Conservation (phyloP, 2,329 filamentous ascomycete species). For the Pyrenophora teres region DNA sequence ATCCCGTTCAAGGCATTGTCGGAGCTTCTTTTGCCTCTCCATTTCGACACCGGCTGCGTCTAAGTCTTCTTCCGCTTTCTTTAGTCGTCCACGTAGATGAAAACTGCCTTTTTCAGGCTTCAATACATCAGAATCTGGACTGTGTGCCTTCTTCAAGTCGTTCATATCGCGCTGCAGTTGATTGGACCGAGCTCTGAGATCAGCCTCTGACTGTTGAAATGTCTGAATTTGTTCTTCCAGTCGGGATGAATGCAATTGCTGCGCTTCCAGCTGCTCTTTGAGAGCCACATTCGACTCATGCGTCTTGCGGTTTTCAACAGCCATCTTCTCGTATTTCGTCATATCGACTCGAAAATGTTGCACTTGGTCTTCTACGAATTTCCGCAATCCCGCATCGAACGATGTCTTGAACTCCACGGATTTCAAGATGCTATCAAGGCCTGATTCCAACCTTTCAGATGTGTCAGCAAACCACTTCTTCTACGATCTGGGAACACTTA, state of each 20-base stretch:
- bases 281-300: conserved; percentile 22
- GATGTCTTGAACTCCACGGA: conserved; percentile 2
- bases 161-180: conserved; percentile 24
- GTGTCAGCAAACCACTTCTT: conserved; percentile 6
- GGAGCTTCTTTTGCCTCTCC: conserved; percentile 8
- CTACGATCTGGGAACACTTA: conserved; percentile 3
- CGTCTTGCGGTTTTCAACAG: conserved; percentile 18
- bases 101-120: conserved; percentile 12
- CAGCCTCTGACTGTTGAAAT: conserved; percentile 15
- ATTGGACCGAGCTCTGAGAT: conserved; percentile 12
- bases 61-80: conserved; percentile 15
- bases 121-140: neutral
- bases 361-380: conserved; percentile 22
- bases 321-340: conserved; percentile 25
- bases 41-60: conserved; percentile 2
- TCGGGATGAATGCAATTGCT: conserved; percentile 17
- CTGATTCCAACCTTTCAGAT: conserved; percentile 23
- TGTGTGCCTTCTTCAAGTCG: conserved; percentile 8
- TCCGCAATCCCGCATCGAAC: conserved; percentile 12
- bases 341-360: conserved; percentile 22
- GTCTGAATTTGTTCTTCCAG: conserved; percentile 16
- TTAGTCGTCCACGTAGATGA: conserved; percentile 20
- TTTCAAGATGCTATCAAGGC: conserved; percentile 15
- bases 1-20: conserved; percentile 11
- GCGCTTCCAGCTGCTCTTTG: conserved; percentile 17